phyloP scores from a whole-genome alignment of 768 basidiomycete genomes.

The Suillus ampliporus region DNA sequence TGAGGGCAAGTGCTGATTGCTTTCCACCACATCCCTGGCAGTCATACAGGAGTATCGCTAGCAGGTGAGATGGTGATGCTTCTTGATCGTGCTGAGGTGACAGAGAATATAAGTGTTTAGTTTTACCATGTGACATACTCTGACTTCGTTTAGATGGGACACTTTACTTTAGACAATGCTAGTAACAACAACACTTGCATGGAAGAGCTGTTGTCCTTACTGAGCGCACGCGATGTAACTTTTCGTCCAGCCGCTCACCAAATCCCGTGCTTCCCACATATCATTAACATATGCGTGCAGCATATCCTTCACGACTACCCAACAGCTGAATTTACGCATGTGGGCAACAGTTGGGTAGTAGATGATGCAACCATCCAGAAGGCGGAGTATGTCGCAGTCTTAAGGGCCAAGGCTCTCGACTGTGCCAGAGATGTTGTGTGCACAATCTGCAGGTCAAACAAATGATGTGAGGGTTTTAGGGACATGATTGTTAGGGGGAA shows the following conservation, averaged over 20 bases:
- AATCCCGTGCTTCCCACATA: constrained; percentile 26
- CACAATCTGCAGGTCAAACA: not conserved
- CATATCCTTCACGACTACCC: constrained; percentile 12
- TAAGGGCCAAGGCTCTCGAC: constrained; percentile 1
- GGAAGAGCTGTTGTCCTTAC: constrained; percentile 6
- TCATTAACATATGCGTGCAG: constrained; percentile 18
- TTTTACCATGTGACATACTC: constrained; percentile 11
- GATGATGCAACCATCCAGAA: not conserved
- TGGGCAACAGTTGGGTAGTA: constrained; percentile 4
- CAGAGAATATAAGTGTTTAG: not conserved
- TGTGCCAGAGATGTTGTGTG: not conserved
- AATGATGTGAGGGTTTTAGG: not conserved
- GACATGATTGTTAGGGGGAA: no score
- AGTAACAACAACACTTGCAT: constrained; percentile 21
- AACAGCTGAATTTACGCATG: not conserved
- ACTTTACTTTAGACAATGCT: constrained; percentile 20
- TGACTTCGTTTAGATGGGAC: constrained; percentile 17
- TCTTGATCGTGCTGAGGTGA: constrained; percentile 1
- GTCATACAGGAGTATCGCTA: constrained; percentile 15
- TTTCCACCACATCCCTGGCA: constrained; percentile 20
- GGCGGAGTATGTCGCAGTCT: constrained; percentile 3
- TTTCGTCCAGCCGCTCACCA: constrained; percentile 15
- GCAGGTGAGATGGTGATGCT: not conserved
- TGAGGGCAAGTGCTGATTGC: constrained; percentile 18
- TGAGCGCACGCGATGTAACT: constrained; percentile 4